A percentile compares a stretch with the other conserved stretches of the same genome.
Conservation (phyloP, 352 stramenopile species). For the Pythium rishiriense region DNA sequence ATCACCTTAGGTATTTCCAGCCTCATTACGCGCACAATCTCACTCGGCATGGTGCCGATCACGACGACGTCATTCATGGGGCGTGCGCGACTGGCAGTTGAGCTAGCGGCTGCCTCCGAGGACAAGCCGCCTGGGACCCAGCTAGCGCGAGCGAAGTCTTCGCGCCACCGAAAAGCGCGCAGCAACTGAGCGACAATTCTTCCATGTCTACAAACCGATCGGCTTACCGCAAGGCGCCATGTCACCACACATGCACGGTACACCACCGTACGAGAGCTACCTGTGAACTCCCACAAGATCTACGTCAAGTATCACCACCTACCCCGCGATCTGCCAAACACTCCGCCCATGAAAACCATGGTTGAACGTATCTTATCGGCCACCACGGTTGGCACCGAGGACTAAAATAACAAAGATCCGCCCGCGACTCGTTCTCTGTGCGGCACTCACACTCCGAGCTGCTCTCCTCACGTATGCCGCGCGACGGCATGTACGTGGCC, state of each 20-base stretch:
- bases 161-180: slow-evolving; percentile 13
- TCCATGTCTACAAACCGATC: too few relatives aligned
- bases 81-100: slow-evolving; percentile 21
- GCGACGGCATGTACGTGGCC: neutral
- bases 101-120: neutral
- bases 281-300: too few relatives aligned
- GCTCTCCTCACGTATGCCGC: neutral
- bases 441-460: neutral
- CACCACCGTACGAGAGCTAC: too few relatives aligned
- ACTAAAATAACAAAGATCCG: neutral
- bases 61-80: slow-evolving; percentile 67
- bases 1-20: slow-evolving; percentile 61
- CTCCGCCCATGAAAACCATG: too few relatives aligned
- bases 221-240: too few relatives aligned
- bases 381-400: neutral
- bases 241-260: too few relatives aligned
- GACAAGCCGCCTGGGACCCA: slow-evolving; percentile 3
- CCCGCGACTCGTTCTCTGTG: neutral
- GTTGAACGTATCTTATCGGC: too few relatives aligned
- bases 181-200: neutral
- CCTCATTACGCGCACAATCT: slow-evolving; percentile 69
- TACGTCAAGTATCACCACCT: too few relatives aligned
- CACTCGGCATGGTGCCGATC: slow-evolving; percentile 71
- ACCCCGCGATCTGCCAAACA: too few relatives aligned
- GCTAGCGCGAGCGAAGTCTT: neutral